These are phyloP conservation scores for Blastobotrys muscicola DNA, from an alignment of 805 yeast genomes.

Conservation along the genomic window DNA sequence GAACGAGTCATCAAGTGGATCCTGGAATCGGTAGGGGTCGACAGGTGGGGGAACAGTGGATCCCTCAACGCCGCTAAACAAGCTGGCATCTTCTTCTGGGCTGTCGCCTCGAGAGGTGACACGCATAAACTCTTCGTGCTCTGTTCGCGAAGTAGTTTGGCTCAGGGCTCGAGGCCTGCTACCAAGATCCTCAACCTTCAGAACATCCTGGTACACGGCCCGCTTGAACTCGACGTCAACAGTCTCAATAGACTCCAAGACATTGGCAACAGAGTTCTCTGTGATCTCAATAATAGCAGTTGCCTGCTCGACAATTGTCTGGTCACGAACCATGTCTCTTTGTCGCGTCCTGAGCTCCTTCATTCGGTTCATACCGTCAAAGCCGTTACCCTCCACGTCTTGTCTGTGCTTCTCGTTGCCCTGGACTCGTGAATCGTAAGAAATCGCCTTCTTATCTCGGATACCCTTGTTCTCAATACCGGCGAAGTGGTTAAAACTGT, in stretches of 20 bases:
- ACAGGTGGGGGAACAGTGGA: conserved; percentile 25
- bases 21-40: conserved; percentile 84
- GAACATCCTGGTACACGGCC: conserved; percentile 15
- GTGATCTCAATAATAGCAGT: conserved; percentile 22
- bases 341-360: conserved; percentile 3
- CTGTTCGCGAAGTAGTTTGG: neutral
- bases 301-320: neutral
- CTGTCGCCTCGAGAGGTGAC: no score
- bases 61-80: neutral
- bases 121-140: neutral
- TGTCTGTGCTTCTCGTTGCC: conserved; percentile 51
- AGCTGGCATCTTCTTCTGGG: neutral
- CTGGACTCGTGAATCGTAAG: conserved; percentile 73
- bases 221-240: conserved; percentile 29
- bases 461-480: conserved; percentile 82
- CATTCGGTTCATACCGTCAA: conserved; percentile 42
- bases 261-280: conserved; percentile 43
- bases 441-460: conserved; percentile 69
- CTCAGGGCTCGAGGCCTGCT: neutral
- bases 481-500: conserved; percentile 73
- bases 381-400: conserved; percentile 73
- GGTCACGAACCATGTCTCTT: neutral
- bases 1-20: conserved; percentile 75
- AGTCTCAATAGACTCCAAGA: conserved; percentile 28
- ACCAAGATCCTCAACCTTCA: neutral